Base-by-base conservation (phyloP, 208 protist species). In the Leishmania guyanensis region DNA sequence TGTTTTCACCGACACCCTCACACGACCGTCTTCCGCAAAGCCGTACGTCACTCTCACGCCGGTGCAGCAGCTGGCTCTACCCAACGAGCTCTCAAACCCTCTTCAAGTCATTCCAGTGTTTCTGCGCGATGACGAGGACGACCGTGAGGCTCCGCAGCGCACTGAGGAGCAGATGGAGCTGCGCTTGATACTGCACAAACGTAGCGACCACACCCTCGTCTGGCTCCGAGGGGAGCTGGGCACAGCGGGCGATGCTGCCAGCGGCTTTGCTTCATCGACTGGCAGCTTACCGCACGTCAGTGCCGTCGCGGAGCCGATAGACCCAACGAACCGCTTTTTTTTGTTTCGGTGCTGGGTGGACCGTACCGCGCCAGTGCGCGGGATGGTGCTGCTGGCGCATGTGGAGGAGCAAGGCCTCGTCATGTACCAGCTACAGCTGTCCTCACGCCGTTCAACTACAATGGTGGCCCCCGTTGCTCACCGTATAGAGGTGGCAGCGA, bases 331-430 rank as follows among this genome's bases (percentile, higher is more conserved):
- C 14, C n/a, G 3, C 14, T 14, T 17, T 46, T 85, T 79, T 73
- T 66, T 79, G 12, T 88, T 81, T 72, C 66, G 53, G 69, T 86
- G 82, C 62, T 91, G 90, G 87, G 78, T 88, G 12, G 90, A 93
- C 73, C 84, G 88, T 46, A 85, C 73, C 36, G 62, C 81, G 0
- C 90, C 90, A 12, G 53, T 91, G 33, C 74, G 75, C 9, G 89
- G 86, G 36, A 51, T 82, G 54, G 80, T 82, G 56, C 64, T 92
- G 64, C 75, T 89, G 36, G 75, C 78, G 2, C 78, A 86, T 76
- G 84, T 87, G 64, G 85, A 82, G 9, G 81, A 83, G 6, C 36
- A 75, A 16, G 84, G 77, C 29, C 54, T 89, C 5, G 79, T 84
- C 33, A 66, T 89, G 46, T 78, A 75, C 29, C 82, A 79, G 46